phyloP scores from a whole-genome alignment of 768 basidiomycete species.

The Termitomyces sp. region DNA sequence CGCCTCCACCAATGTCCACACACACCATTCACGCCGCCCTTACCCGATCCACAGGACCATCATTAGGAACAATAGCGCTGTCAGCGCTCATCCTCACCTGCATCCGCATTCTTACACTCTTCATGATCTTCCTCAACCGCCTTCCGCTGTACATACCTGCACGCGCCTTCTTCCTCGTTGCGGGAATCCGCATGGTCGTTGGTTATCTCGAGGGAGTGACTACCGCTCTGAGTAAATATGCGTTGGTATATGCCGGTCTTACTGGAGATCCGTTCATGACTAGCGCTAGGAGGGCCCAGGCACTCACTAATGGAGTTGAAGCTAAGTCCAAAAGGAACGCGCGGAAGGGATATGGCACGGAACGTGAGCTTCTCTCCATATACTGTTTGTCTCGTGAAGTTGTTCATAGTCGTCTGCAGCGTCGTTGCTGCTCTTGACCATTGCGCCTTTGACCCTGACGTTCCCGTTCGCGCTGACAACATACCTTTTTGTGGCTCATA shows the following conservation, averaged over 20 bases:
- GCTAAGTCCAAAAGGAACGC: constrained; percentile 33
- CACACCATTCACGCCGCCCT: constrained; percentile 77
- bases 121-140: constrained; percentile 48
- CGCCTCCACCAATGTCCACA: constrained; percentile 55
- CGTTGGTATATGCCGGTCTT: constrained; percentile 70
- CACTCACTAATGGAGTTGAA: constrained; percentile 35
- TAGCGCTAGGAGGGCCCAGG: constrained; percentile 47
- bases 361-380: constrained; percentile 43
- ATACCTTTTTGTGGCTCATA: constrained; percentile 89
- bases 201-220: constrained; percentile 55
- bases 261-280: constrained; percentile 71
- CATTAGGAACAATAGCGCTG: constrained; percentile 75
- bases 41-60: constrained; percentile 76
- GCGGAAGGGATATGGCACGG: constrained; percentile 48
- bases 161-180: constrained; percentile 41
- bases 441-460: constrained; percentile 75
- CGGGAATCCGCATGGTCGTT: constrained; percentile 44
- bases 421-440: constrained; percentile 69
- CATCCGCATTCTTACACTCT: constrained; percentile 55
- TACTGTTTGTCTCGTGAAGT: not conserved
- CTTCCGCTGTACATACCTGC: constrained; percentile 54
- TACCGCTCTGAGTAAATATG: constrained; percentile 53
- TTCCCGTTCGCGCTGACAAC: constrained; percentile 80
- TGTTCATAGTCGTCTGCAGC: constrained; percentile 29
- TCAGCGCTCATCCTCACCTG: constrained; percentile 74